Conservation (phyloP, 495 filamentous ascomycete genomes). For the Apodospora peruviana region DNA sequence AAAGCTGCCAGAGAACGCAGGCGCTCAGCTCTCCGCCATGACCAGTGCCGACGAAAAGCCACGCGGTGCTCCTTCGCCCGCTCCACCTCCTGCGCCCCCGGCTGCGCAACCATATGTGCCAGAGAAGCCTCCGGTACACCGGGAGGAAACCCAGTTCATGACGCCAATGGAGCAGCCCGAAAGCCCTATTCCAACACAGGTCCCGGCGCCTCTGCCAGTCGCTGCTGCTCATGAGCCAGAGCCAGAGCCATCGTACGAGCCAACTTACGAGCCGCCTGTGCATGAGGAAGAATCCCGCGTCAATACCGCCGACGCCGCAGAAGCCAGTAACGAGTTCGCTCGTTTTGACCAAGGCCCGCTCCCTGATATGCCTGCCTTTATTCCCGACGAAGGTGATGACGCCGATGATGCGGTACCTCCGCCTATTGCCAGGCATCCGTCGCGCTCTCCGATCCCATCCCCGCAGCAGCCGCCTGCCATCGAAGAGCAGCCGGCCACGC, state of each 20-base stretch:
- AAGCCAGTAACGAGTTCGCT: constrained; percentile 67
- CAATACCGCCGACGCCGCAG: constrained; percentile 58
- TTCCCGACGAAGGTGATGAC: constrained; percentile 55
- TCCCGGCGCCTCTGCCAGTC: constrained; percentile 1
- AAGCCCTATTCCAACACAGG: constrained; percentile 12
- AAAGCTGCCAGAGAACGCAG: constrained; percentile 44
- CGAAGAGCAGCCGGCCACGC: neutral
- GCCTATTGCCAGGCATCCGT: constrained; percentile 32
- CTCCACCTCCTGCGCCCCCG: constrained; percentile 15
- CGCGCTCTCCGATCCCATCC: constrained; percentile 19
- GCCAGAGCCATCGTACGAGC: constrained; percentile 11
- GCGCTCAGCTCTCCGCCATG: constrained; percentile 34
- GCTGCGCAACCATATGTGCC: constrained; percentile 17
- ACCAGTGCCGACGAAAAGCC: constrained; percentile 15
- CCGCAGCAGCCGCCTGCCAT: constrained; percentile 7
- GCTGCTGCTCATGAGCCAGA: constrained; percentile 14
- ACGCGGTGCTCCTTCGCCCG: constrained; percentile 13
- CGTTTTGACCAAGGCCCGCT: constrained; percentile 90
- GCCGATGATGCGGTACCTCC: constrained; percentile 39
- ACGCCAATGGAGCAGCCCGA: constrained; percentile 26
- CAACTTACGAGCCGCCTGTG: constrained; percentile 45
- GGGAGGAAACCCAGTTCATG: constrained; percentile 15
- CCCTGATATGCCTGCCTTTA: constrained; percentile 77
- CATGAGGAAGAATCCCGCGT: constrained; percentile 54
- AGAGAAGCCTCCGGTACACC: constrained; percentile 20